phyloP scores from a whole-genome alignment of 2,329 filamentous ascomycete species.

The Venturia aucupariae region DNA sequence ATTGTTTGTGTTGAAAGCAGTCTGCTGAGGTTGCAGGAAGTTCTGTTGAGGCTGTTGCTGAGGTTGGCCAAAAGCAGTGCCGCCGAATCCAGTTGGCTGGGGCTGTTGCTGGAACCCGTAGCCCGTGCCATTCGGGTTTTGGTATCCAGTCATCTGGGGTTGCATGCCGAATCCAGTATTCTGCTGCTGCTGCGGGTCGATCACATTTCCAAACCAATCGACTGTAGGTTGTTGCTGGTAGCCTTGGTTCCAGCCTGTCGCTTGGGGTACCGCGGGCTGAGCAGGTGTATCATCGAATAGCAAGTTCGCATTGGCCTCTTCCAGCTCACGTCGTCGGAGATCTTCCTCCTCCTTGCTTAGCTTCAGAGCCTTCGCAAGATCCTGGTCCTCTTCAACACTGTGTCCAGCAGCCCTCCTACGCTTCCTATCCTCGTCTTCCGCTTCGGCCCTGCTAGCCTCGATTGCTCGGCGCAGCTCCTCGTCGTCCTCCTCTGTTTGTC shows the following conservation, averaged over 20 bases:
- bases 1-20: constrained; percentile 42
- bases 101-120: constrained; percentile 46
- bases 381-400: constrained; percentile 62
- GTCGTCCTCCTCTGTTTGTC: constrained; percentile 60
- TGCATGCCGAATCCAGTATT: constrained; percentile 62
- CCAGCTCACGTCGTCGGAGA: constrained; percentile 71
- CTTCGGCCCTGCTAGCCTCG: constrained; percentile 90
- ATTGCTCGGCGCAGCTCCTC: constrained; percentile 89
- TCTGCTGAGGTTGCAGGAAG: constrained; percentile 46
- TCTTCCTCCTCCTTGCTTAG: constrained; percentile 94
- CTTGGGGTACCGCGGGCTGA: constrained; percentile 60
- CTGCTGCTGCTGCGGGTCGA: constrained; percentile 59
- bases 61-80: constrained; percentile 31
- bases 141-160: constrained; percentile 53
- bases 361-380: constrained; percentile 88
- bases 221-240: constrained; percentile 96
- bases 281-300: constrained; percentile 76
- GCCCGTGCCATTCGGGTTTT: constrained; percentile 60
- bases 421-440: constrained; percentile 80
- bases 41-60: constrained; percentile 34
- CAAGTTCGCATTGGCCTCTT: constrained; percentile 72
- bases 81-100: constrained; percentile 47
- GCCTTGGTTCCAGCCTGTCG: constrained; percentile 88
- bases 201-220: constrained; percentile 94
- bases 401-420: constrained; percentile 35